Evolutionary conservation across 345 rosid species (phyloP).

Genomic region (Gynandropsis gynandra): DNA sequence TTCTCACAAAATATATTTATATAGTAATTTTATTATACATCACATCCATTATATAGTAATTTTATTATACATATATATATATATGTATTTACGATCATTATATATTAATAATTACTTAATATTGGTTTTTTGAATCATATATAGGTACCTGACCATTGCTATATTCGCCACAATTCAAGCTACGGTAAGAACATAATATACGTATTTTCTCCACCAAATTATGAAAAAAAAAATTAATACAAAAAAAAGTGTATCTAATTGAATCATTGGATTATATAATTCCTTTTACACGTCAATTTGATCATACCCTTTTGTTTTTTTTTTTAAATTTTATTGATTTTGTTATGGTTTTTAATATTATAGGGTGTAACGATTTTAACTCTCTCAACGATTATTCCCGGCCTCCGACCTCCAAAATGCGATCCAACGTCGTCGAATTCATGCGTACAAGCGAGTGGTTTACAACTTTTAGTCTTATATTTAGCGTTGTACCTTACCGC

Average conservation of each 20-base stretch:
- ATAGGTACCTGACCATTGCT: constrained; percentile 78
- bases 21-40: not conserved
- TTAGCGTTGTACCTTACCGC: constrained; percentile 75
- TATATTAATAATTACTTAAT: not conserved
- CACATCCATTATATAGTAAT: not conserved
- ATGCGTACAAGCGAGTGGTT: constrained; percentile 56
- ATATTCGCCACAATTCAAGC: constrained; percentile 84
- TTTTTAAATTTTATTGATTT: constrained; percentile 2
- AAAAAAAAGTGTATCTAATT: constrained; percentile 3
- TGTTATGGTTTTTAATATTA: constrained; percentile 7
- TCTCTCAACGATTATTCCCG: constrained; percentile 73
- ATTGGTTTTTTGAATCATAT: not conserved
- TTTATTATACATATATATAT: not conserved
- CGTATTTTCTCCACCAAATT: constrained; percentile 11
- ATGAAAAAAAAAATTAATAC: constrained; percentile 17
- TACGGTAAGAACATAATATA: constrained; percentile 33
- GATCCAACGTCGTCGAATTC: constrained; percentile 17
- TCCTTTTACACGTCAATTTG: no score
- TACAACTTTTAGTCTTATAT: constrained; percentile 62
- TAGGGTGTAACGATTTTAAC: constrained; percentile 82
- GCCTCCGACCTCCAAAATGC: constrained; percentile 78
- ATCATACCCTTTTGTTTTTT: not conserved
- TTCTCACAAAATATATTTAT: not conserved
- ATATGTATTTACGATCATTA: not conserved
- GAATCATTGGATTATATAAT: constrained; percentile 1